A percentile compares a stretch with the other conserved stretches of the same genome.
Evolutionary conservation across 2,329 filamentous ascomycete species (phyloP).

Genomic region (Aspergillus sp.): DNA sequence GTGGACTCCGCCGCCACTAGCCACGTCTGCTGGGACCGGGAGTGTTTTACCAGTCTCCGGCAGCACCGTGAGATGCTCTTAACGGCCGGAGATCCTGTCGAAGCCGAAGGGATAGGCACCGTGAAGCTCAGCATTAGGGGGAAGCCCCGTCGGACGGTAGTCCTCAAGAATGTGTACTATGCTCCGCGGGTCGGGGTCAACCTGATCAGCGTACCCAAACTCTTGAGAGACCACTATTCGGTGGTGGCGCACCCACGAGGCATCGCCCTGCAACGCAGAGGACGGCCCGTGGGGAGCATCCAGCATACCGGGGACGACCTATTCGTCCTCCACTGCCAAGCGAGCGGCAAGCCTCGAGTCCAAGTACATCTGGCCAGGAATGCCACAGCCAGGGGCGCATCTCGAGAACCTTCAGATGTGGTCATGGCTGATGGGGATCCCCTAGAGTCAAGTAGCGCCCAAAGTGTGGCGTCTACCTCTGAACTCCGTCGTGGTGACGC

Average conservation of each 20-base stretch:
- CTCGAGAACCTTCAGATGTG: too few species aligned
- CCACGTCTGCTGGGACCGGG: conserved; percentile 3
- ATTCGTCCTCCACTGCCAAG: too few species aligned
- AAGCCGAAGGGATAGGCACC: conserved; percentile 3
- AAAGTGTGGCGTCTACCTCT: too few species aligned
- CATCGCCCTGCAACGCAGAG: conserved; percentile 1
- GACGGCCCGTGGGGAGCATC: conserved; percentile 1
- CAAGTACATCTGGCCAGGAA: too few species aligned
- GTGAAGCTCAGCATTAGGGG: conserved; percentile 2
- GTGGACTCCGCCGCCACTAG: conserved; percentile 3
- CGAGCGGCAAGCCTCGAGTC: too few species aligned
- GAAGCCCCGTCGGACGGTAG: conserved; percentile 1
- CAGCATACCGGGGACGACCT: too few species aligned
- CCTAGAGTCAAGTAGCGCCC: too few species aligned
- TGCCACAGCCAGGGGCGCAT: too few species aligned
- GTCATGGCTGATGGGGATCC: too few species aligned
- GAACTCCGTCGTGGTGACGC: too few species aligned
- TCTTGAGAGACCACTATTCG: background rate
- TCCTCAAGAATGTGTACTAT: conserved; percentile 2
- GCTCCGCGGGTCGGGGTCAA: background rate
- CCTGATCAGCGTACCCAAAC: conserved; percentile 1
- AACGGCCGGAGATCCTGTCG: background rate
- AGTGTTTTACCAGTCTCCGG: conserved; percentile 4
- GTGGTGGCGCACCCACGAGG: background rate
- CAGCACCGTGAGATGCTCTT: conserved; percentile 4